Evolutionary conservation across 2,329 filamentous ascomycete species (phyloP).

Genomic region (Pseudogymnoascus sp.): DNA sequence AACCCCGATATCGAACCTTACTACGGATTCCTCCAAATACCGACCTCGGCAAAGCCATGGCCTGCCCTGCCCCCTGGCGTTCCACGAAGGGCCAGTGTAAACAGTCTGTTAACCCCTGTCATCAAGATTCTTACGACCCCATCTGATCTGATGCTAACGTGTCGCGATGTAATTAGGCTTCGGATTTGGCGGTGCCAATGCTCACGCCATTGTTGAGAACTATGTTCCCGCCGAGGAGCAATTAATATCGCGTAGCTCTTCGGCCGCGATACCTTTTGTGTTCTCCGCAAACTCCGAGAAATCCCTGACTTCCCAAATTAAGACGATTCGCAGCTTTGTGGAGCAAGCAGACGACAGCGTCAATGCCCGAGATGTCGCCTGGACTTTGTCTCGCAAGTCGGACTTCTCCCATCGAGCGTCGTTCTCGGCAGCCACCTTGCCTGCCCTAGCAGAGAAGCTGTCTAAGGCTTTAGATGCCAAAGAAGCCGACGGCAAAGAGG

Average conservation of each 20-base stretch:
- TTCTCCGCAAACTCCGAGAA: conserved; percentile 18
- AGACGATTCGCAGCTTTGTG: background rate
- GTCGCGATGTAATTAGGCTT: conserved; percentile 17
- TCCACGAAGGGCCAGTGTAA: conserved; percentile 21
- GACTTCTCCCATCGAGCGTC: background rate
- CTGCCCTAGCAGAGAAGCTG: conserved; percentile 11
- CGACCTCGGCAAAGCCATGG: conserved; percentile 13
- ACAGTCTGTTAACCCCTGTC: background rate
- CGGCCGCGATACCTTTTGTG: conserved; percentile 10
- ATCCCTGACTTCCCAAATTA: background rate
- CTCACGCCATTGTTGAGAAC: conserved; percentile 34
- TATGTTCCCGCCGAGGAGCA: conserved; percentile 33
- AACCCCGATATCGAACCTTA: conserved; percentile 29
- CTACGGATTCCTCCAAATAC: background rate
- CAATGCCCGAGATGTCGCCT: background rate
- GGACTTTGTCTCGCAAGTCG: background rate
- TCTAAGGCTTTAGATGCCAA: background rate
- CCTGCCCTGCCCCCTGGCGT: conserved; percentile 12
- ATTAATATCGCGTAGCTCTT: conserved; percentile 26
- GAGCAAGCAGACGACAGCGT: background rate
- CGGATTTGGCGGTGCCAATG: conserved; percentile 41
- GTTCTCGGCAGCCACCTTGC: conserved; percentile 9
- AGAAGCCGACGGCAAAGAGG: background rate
- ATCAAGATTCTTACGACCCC: background rate
- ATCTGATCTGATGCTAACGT: background rate